Base-by-base conservation (phyloP, 1,284 basidiomycete species). In the Trichosporon ovoides region DNA sequence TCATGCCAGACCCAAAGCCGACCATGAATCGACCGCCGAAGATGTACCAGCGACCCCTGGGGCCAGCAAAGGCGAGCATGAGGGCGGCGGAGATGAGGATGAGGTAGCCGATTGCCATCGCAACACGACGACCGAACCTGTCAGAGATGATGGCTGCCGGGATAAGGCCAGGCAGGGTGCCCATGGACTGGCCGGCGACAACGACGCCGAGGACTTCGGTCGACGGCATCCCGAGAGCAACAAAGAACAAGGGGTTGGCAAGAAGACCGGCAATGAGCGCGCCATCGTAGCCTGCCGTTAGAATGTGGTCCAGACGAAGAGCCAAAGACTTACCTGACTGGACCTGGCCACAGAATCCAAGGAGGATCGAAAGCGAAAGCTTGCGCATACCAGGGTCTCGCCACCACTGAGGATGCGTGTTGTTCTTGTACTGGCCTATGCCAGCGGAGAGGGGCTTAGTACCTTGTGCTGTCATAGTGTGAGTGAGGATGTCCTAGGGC, bases 261-360 rank as follows among this genome's bases (percentile, higher is more conserved):
- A 55, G 57, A 2, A 64, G 55, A 13, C 57, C 57, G 20, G 56
- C 53, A 28, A 64, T 61, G n/a, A 61, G 36, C 1, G 60, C 52
- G 6, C 57, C 60, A 28, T 64, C 63, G 56, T 64, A 64, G 16
- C 63, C 60, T 52, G 48, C 9, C 0, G 38, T 56, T 14, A 56
- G 55, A 7, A 18, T 2, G 19, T 12, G n/a, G 19, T 10, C 18
- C 34, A 22, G 31, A 14, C 6, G 4, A 16, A 20, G 20, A 18
- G 3, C n/a, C 7, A 2, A 28, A 54, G n/a, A n/a, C 61, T 33
- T 14, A 63, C 61, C 58, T 1, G n/a, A 12, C 31, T 35, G 54
- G 36, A 61, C 35, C 9, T 20, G 51, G 31, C 55, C 43, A 6
- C 50, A 28, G 28, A 61, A 61, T 14, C 59, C 59, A 18, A 64